Evolutionary conservation across 768 basidiomycete species (phyloP).

Genomic region (Pholiota conissans): DNA sequence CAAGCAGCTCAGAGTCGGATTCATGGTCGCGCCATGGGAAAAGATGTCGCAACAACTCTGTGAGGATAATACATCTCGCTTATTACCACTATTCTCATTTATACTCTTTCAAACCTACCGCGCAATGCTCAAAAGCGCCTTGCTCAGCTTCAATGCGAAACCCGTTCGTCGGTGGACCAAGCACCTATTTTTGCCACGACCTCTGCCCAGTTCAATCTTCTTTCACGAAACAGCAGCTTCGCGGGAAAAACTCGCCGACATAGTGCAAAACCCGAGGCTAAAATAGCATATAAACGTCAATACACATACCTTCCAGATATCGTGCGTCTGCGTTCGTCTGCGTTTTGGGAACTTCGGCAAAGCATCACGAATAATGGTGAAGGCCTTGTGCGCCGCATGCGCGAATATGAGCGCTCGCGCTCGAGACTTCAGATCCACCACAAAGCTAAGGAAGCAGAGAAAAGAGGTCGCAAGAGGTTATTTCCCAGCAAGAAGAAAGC

Average conservation of each 20-base stretch:
- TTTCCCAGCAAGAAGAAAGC: constrained; percentile 16
- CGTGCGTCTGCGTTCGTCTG: constrained; percentile 44
- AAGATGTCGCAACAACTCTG: constrained; percentile 46
- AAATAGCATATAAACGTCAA: constrained; percentile 7
- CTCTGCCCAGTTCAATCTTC: constrained; percentile 50
- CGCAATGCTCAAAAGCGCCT: background rate
- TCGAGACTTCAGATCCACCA: constrained; percentile 38
- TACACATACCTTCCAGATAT: constrained; percentile 32
- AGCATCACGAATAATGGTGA: constrained; percentile 67
- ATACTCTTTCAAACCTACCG: background rate
- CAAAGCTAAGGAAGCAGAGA: constrained; percentile 39
- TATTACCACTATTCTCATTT: background rate
- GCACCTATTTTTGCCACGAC: constrained; percentile 42
- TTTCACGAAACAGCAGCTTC: constrained; percentile 24
- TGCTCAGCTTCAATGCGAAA: constrained; percentile 5
- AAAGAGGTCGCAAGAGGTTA: constrained; percentile 42
- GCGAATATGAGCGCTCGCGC: constrained; percentile 62
- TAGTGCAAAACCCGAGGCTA: constrained; percentile 4
- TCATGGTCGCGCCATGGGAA: constrained; percentile 56
- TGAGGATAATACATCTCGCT: constrained; percentile 27
- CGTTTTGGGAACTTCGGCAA: constrained; percentile 64
- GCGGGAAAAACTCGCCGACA: constrained; percentile 8
- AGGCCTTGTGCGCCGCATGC: constrained; percentile 70
- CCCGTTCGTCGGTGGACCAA: constrained; percentile 2
- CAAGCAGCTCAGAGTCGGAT: constrained; percentile 54